phyloP scores from a whole-genome alignment of 1,284 basidiomycete genomes.

The Fomitopsis betulina region DNA sequence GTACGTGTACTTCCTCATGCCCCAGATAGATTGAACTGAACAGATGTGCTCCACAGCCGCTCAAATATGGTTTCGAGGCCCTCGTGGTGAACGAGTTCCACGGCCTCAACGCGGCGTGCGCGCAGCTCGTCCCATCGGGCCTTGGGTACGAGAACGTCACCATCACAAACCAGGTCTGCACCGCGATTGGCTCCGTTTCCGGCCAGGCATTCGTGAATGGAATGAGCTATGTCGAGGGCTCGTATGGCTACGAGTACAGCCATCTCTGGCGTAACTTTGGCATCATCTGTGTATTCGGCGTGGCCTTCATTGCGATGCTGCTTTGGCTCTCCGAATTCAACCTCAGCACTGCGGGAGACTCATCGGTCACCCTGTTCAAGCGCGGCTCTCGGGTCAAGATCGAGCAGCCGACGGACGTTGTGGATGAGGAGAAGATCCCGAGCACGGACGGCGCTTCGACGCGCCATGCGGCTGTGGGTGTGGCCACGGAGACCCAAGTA shows the following conservation, averaged over 20 bases:
- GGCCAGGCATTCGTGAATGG: constrained; percentile 47
- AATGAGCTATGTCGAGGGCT: constrained; percentile 47
- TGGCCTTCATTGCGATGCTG: constrained; percentile 42
- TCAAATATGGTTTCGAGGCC: constrained; percentile 49
- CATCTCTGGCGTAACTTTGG: constrained; percentile 70
- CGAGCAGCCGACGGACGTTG: constrained; percentile 2
- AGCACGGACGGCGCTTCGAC: constrained; percentile 1
- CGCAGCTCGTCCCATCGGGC: constrained; percentile 40
- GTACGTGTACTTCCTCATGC: constrained; percentile 32
- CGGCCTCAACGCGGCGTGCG: constrained; percentile 36
- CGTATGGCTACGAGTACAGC: constrained; percentile 57
- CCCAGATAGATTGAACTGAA: too few species aligned
- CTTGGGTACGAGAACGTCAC: constrained; percentile 50
- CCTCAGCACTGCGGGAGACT: constrained; percentile 27
- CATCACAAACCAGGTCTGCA: constrained; percentile 56
- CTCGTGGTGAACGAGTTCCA: constrained; percentile 56
- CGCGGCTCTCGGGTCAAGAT: constrained; percentile 28
- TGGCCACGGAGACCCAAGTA: constrained; percentile 3
- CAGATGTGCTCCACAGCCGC: constrained; percentile 28
- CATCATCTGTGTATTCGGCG: constrained; percentile 48
- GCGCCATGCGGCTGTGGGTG: constrained; percentile 1
- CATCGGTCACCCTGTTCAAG: constrained; percentile 38
- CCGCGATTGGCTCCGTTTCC: constrained; percentile 49
- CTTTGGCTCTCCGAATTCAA: constrained; percentile 51
- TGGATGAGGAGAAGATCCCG: constrained; percentile 26